Evolutionary conservation across 306 rosid genomes (phyloP).

Genomic region (Castanea mollissima): DNA sequence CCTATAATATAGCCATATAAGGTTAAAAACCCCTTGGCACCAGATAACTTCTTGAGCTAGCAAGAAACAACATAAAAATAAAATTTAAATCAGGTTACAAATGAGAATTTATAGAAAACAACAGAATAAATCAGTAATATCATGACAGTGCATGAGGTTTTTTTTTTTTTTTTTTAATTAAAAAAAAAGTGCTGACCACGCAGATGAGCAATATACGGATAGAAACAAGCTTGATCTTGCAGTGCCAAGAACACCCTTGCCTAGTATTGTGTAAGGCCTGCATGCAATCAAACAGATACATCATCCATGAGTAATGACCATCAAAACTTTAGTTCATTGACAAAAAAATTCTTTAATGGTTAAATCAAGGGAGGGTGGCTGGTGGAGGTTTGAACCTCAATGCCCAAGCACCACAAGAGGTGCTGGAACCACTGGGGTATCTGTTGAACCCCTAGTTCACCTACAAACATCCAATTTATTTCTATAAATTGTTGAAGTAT

Average conservation of each 20-base stretch:
- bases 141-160: slow-evolving; percentile 5
- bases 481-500: slow-evolving; percentile 3
- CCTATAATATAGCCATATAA: neutral
- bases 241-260: slow-evolving; percentile 83
- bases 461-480: neutral
- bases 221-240: slow-evolving; percentile 97
- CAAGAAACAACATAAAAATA: neutral
- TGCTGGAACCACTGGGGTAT: too few species aligned
- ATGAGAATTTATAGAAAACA: neutral
- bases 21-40: neutral
- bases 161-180: neutral
- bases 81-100: neutral
- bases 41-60: neutral
- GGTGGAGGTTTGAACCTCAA: too few species aligned
- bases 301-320: slow-evolving; percentile 5
- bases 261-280: slow-evolving; percentile 71
- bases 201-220: slow-evolving; percentile 81
- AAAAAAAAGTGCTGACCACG: slow-evolving; percentile 60
- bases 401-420: too few species aligned
- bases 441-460: too few species aligned
- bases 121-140: neutral
- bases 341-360: too few species aligned
- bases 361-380: too few species aligned
- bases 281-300: slow-evolving; percentile 29
- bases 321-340: slow-evolving; percentile 3